Conservation (phyloP, 2,329 filamentous ascomycete genomes). For the Pseudocercospora fuligena region DNA sequence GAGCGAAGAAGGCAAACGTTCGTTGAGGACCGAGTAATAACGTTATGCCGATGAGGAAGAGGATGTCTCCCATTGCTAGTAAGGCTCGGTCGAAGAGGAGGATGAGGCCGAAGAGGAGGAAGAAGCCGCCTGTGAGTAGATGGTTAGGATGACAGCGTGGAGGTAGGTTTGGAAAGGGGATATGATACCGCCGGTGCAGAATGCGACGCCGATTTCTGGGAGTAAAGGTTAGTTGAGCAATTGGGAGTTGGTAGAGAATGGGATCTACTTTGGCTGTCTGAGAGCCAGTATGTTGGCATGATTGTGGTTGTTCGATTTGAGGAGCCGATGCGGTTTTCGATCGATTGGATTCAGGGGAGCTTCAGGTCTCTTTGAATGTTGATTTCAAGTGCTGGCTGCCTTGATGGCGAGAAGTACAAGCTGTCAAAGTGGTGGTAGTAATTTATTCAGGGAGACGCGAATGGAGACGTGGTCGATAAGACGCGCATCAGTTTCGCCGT, state of each 20-base stretch:
- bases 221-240: not conserved
- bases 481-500: not conserved
- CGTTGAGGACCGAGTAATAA: conserved; percentile 93
- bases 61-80: conserved; percentile 99
- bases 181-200: conserved; percentile 92
- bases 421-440: not conserved
- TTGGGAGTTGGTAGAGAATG: not conserved
- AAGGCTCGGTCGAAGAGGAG: conserved; percentile 98
- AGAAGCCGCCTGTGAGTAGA: conserved; percentile 75
- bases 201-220: conserved; percentile 92
- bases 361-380: not conserved
- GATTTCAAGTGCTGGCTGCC: not conserved
- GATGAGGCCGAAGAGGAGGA: conserved; percentile 90
- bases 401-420: not conserved
- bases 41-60: conserved; percentile 95
- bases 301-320: not conserved
- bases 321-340: not conserved
- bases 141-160: not conserved
- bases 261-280: conserved; percentile 87
- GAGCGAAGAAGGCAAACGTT: conserved; percentile 91
- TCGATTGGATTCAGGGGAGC: too few relatives aligned
- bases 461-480: not conserved
- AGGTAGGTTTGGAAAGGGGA: conserved; percentile 9
- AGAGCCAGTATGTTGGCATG: conserved; percentile 94
- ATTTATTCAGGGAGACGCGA: not conserved